Base-by-base conservation (phyloP, 2,329 filamentous ascomycete genomes). In the Ophiostoma angusticollis region DNA sequence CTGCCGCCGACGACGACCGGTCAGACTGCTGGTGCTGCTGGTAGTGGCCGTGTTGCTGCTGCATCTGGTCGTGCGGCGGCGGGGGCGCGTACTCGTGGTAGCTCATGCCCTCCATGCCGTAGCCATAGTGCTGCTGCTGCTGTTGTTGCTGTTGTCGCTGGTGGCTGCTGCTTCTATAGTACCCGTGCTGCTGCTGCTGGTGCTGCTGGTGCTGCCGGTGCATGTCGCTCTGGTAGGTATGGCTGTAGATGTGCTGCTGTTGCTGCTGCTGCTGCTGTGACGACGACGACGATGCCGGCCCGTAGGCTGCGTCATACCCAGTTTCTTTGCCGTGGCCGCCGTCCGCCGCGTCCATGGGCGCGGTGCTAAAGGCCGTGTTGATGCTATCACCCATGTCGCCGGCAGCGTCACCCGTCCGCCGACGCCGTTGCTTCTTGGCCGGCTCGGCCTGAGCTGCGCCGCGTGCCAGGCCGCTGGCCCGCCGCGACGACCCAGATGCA, bases 341-440 rank as follows among this genome's bases (percentile, higher is more conserved):
- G n/a, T n/a, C n/a, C n/a, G n/a, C n/a, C n/a, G n/a, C n/a, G n/a
- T n/a, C n/a, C n/a, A n/a, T n/a, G n/a, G n/a, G n/a, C n/a, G n/a
- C n/a, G n/a, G n/a, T n/a, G n/a, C n/a, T n/a, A n/a, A n/a, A n/a
- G n/a, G n/a, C n/a, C n/a, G n/a, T n/a, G n/a, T n/a, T n/a, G n/a
- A n/a, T n/a, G n/a, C n/a, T n/a, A n/a, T n/a, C n/a, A n/a, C n/a
- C n/a, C n/a, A n/a, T 23, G 29, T 31, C 28, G 9, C 27, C 30
- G n/a, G n/a, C 29, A 14, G 29, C 23, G 16, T 30, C 23, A 27
- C 23, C 21, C n/a, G 3, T 23, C 14, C 39, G 27, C 1, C 41
- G 39, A 3, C 46, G 42, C 3, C 41, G 29, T 29, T 41, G 45
- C 42, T 52, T 55, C 49, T 55, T 55, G 18, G 50, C 42, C 8